These are phyloP conservation scores for Aspergillus brasiliensis DNA, from an alignment of 2,329 filamentous ascomycete genomes.

Conservation along the genomic window DNA sequence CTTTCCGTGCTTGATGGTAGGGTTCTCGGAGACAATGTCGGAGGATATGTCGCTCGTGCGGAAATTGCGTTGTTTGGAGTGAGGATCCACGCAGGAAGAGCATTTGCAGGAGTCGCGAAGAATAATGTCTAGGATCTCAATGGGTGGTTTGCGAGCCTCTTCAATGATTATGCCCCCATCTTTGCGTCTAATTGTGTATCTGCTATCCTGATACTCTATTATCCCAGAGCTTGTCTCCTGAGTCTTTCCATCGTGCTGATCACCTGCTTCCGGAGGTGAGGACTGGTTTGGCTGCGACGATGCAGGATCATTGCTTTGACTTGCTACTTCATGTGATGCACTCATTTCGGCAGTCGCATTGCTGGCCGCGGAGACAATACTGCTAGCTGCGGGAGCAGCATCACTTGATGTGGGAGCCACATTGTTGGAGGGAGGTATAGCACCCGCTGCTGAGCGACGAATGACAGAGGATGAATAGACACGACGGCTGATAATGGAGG, in stretches of 20 bases:
- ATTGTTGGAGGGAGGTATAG: neutral
- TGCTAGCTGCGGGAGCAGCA: neutral
- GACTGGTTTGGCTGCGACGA: too few relatives aligned
- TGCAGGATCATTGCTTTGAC: too few relatives aligned
- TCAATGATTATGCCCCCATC: neutral
- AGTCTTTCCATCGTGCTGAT: neutral
- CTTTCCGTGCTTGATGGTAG: conserved; percentile 40
- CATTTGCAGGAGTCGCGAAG: conserved; percentile 62
- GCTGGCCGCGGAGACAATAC: neutral
- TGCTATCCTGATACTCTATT: neutral
- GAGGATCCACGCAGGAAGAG: conserved; percentile 54
- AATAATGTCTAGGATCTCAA: conserved; percentile 19
- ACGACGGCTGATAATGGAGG: conserved; percentile 10
- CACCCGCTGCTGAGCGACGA: neutral
- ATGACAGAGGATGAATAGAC: conserved; percentile 7
- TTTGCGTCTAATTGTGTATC: neutral
- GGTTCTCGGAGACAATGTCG: conserved; percentile 44
- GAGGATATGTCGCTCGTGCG: conserved; percentile 64
- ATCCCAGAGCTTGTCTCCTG: neutral
- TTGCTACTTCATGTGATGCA: too few relatives aligned
- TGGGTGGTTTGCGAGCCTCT: neutral
- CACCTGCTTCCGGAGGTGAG: too few relatives aligned
- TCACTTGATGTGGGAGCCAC: neutral
- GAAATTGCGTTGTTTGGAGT: conserved; percentile 66
- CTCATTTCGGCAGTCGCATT: too few relatives aligned